Conservation (phyloP, 768 basidiomycete genomes). For the Psilocybe azurescens region DNA sequence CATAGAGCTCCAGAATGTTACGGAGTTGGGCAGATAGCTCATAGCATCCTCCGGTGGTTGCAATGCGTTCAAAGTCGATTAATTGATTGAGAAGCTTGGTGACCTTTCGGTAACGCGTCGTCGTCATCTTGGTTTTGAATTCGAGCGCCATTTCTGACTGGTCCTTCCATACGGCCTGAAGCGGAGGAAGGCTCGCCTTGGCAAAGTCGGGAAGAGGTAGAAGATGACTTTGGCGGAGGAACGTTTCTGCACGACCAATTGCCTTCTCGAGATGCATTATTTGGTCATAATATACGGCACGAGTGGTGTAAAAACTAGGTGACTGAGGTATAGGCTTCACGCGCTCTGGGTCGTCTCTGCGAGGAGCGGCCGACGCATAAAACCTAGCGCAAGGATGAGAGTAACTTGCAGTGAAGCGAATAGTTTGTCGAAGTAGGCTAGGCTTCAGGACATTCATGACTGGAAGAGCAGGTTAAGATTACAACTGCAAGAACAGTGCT, state of each 20-base stretch:
- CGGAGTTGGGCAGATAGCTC: constrained; percentile 57
- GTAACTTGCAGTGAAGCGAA: constrained; percentile 13
- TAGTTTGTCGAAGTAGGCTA: constrained; percentile 18
- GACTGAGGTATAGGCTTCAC: constrained; percentile 55
- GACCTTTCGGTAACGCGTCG: constrained; percentile 72
- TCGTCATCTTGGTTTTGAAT: constrained; percentile 66
- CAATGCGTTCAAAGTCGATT: constrained; percentile 64
- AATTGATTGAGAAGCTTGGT: constrained; percentile 68
- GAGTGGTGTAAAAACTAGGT: constrained; percentile 85
- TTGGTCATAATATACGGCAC: constrained; percentile 76
- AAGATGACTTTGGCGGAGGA: constrained; percentile 69
- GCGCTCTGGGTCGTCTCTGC: constrained; percentile 6
- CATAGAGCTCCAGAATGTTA: constrained; percentile 64
- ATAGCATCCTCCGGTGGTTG: constrained; percentile 59
- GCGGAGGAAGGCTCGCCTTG: constrained; percentile 58
- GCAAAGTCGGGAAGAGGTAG: constrained; percentile 81
- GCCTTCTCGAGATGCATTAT: constrained; percentile 70
- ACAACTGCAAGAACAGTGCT: neutral
- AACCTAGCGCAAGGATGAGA: constrained; percentile 10
- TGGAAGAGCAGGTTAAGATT: neutral
- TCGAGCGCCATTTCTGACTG: constrained; percentile 60
- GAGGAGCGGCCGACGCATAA: constrained; percentile 19
- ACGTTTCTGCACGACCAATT: constrained; percentile 57
- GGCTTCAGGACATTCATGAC: constrained; percentile 27
- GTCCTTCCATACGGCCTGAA: constrained; percentile 72